These are phyloP conservation scores for Globomyces sp. DNA, from an alignment of 371 early-diverging fungal species.

Conservation along the genomic window DNA sequence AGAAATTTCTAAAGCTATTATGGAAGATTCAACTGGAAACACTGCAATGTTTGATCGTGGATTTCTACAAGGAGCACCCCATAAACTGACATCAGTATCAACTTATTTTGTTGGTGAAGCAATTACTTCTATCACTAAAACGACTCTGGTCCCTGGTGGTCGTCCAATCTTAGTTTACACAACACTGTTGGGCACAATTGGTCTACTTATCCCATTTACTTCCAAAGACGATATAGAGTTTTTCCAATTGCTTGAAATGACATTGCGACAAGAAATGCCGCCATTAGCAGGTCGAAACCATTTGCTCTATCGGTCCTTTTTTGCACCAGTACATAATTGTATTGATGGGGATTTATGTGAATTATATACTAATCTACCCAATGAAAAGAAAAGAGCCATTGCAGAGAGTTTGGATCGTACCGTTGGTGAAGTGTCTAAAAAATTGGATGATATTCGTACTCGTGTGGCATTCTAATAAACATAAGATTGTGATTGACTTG, in stretches of 20 bases:
- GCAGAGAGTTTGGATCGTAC: slow-evolving; percentile 89
- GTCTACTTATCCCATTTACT: slow-evolving; percentile 80
- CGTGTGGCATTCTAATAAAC: slow-evolving; percentile 44
- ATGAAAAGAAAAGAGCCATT: slow-evolving; percentile 68
- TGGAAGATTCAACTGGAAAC: slow-evolving; percentile 85
- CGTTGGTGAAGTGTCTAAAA: slow-evolving; percentile 83
- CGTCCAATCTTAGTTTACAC: slow-evolving; percentile 85
- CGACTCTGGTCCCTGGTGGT: slow-evolving; percentile 78
- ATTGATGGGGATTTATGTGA: slow-evolving; percentile 96
- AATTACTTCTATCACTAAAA: slow-evolving; percentile 74
- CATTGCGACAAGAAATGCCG: slow-evolving; percentile 72
- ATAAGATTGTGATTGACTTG: not conserved
- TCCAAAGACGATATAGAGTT: slow-evolving; percentile 90
- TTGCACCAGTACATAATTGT: slow-evolving; percentile 76
- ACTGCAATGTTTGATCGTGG: slow-evolving; percentile 75
- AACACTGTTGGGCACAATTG: slow-evolving; percentile 80
- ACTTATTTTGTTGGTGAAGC: slow-evolving; percentile 84
- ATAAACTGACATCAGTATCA: slow-evolving; percentile 64
- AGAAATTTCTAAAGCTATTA: slow-evolving; percentile 63
- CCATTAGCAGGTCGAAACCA: slow-evolving; percentile 90
- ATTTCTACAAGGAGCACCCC: slow-evolving; percentile 78
- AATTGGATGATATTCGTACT: slow-evolving; percentile 70
- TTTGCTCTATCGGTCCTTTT: slow-evolving; percentile 74
- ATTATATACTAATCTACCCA: slow-evolving; percentile 62
- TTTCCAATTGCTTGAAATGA: slow-evolving; percentile 89